Evolutionary conservation across 495 filamentous ascomycete genomes (phyloP).

Genomic region (Penicillium cinerascens): DNA sequence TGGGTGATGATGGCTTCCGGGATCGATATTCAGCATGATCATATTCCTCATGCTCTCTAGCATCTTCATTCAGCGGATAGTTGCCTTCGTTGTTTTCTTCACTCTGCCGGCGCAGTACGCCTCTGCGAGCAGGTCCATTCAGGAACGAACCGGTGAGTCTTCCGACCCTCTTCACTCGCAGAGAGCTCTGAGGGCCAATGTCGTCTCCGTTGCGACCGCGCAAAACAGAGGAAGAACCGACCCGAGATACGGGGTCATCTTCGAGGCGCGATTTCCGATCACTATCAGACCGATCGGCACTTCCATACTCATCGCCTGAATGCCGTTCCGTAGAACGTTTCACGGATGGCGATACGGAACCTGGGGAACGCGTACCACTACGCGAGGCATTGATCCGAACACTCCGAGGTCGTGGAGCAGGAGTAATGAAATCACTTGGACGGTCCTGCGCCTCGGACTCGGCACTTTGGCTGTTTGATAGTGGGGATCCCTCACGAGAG

Average conservation of each 20-base stretch:
- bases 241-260: conserved; percentile 43
- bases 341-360: conserved; percentile 40
- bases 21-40: conserved; percentile 29
- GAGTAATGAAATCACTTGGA: conserved; percentile 60
- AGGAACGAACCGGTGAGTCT: conserved; percentile 70
- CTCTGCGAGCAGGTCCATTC: conserved; percentile 69
- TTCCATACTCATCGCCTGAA: conserved; percentile 35
- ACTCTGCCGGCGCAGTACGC: conserved; percentile 64
- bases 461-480: conserved; percentile 31
- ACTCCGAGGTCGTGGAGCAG: conserved; percentile 59
- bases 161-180: conserved; percentile 69
- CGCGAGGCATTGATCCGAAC: conserved; percentile 54
- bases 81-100: conserved; percentile 59
- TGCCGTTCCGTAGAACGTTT: conserved; percentile 36
- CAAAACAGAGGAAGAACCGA: conserved; percentile 50
- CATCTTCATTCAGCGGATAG: conserved; percentile 29
- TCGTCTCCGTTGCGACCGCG: conserved; percentile 51
- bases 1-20: conserved; percentile 38
- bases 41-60: conserved; percentile 25
- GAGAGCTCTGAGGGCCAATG: conserved; percentile 58
- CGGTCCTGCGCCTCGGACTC: conserved; percentile 26
- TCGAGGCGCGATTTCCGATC: conserved; percentile 41
- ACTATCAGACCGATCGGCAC: conserved; percentile 42
- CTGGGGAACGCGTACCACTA: conserved; percentile 34
- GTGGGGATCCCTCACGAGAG: conserved; percentile 32